Evolutionary conservation across 371 early-diverging fungal species (phyloP).

Genomic region (Zychaea mexicana): DNA sequence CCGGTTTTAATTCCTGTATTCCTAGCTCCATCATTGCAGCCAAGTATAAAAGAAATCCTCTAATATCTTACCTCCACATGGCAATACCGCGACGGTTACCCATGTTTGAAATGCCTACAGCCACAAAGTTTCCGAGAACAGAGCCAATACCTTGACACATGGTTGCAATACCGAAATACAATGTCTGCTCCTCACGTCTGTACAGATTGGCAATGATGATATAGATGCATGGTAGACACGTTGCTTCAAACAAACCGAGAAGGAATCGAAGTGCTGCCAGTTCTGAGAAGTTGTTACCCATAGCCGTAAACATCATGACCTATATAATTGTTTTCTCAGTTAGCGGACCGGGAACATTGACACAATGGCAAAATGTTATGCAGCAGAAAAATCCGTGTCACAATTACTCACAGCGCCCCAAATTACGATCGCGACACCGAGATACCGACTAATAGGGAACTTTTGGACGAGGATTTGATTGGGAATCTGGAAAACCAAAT

Average conservation of each 20-base stretch:
- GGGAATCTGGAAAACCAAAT: constrained; percentile 12
- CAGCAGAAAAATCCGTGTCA: background rate
- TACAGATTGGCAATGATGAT: constrained; percentile 30
- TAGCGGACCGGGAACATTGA: background rate
- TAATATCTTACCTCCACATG: constrained; percentile 32
- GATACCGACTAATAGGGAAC: constrained; percentile 19
- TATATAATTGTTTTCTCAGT: background rate
- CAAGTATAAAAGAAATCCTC: no score
- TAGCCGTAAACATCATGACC: constrained; percentile 11
- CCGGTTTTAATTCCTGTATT: no score
- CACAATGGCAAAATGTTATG: background rate
- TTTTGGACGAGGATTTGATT: constrained; percentile 24
- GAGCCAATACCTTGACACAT: constrained; percentile 28
- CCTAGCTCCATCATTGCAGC: no score
- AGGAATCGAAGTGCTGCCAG: constrained; percentile 27
- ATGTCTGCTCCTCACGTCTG: constrained; percentile 34
- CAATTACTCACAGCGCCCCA: constrained; percentile 26
- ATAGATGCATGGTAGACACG: constrained; percentile 27
- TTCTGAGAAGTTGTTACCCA: constrained; percentile 15
- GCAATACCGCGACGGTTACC: constrained; percentile 22
- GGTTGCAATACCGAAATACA: constrained; percentile 21
- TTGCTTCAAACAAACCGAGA: constrained; percentile 40
- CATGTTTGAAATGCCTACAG: constrained; percentile 30
- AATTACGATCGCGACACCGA: constrained; percentile 21
- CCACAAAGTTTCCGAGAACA: constrained; percentile 25